Conservation (phyloP, 306 rosid genomes). For the Clitoria ternatea region DNA sequence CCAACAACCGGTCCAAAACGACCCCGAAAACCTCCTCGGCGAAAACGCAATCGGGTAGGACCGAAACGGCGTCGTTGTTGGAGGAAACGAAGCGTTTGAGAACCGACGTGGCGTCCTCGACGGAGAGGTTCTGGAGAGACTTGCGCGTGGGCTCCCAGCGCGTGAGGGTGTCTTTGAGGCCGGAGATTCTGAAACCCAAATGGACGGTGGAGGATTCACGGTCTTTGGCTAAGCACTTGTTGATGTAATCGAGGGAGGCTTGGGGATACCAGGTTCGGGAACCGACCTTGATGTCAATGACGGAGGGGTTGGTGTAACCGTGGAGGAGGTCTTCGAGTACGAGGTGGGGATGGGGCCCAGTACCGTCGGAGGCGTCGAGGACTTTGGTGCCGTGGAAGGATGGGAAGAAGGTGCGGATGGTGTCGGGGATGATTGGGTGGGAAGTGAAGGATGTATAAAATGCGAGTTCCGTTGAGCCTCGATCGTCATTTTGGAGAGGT, state of each 20-base stretch:
- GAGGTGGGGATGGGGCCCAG: constrained; percentile 67
- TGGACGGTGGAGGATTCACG: constrained; percentile 35
- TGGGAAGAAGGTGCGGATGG: constrained; percentile 52
- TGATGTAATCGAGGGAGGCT: constrained; percentile 57
- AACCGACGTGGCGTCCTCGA: constrained; percentile 25
- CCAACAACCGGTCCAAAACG: constrained; percentile 51
- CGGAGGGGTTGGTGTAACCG: constrained; percentile 30
- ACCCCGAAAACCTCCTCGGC: constrained; percentile 49
- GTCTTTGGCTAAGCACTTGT: constrained; percentile 52
- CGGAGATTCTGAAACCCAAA: constrained; percentile 73
- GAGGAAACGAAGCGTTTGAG: constrained; percentile 68
- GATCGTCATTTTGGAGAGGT: constrained; percentile 60
- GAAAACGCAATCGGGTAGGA: constrained; percentile 42
- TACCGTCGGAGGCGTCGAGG: constrained; percentile 67
- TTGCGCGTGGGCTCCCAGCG: constrained; percentile 55
- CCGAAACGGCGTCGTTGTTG: constrained; percentile 13
- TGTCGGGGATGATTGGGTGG: constrained; percentile 30
- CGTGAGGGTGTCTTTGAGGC: constrained; percentile 30
- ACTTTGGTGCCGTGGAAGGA: constrained; percentile 46
- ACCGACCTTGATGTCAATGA: constrained; percentile 77
- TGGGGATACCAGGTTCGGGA: constrained; percentile 73
- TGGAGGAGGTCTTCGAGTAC: constrained; percentile 48
- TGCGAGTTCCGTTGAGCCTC: constrained; percentile 53
- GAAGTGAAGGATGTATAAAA: constrained; percentile 46
- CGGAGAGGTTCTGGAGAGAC: constrained; percentile 22